phyloP scores from a whole-genome alignment of 169 alveolate genomes.

The Plasmodium relictum region DNA sequence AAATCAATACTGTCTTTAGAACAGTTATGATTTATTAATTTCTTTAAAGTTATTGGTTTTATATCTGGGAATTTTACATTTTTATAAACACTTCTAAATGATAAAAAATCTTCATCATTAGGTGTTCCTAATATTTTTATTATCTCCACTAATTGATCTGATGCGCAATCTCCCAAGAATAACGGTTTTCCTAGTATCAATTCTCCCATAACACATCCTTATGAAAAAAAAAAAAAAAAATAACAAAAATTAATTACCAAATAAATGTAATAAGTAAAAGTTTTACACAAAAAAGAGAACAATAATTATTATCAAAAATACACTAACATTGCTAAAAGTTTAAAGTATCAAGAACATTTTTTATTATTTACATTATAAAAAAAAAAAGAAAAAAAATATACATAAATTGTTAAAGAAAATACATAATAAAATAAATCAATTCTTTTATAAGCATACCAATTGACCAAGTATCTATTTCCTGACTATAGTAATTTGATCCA shows the following conservation, averaged over 20 bases:
- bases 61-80: slow-evolving; percentile 56
- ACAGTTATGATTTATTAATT: slow-evolving; percentile 33
- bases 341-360: too few species aligned
- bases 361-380: too few species aligned
- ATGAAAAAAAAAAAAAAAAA: slow-evolving; percentile 47
- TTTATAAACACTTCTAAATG: slow-evolving; percentile 56
- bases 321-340: too few species aligned
- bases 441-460: slow-evolving; percentile 87
- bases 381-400: neutral
- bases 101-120: slow-evolving; percentile 83
- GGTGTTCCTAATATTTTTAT: slow-evolving; percentile 96
- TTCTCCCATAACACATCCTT: slow-evolving; percentile 98
- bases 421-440: neutral
- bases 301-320: too few species aligned
- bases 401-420: neutral
- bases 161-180: slow-evolving; percentile 97
- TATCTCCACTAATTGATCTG: slow-evolving; percentile 96
- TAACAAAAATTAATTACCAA: neutral
- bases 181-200: slow-evolving; percentile 96
- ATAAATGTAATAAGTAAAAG: neutral
- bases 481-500: slow-evolving; percentile 98
- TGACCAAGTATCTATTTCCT: slow-evolving; percentile 99
- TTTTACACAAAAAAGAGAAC: neutral
- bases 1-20: slow-evolving; percentile 58
- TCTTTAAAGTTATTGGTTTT: slow-evolving; percentile 55